A percentile compares a stretch with the other conserved stretches of the same genome.
These are phyloP conservation scores for Chlamydomonas sphaeroides DNA, from an alignment of 139 green algal genomes.

Conservation along the genomic window DNA sequence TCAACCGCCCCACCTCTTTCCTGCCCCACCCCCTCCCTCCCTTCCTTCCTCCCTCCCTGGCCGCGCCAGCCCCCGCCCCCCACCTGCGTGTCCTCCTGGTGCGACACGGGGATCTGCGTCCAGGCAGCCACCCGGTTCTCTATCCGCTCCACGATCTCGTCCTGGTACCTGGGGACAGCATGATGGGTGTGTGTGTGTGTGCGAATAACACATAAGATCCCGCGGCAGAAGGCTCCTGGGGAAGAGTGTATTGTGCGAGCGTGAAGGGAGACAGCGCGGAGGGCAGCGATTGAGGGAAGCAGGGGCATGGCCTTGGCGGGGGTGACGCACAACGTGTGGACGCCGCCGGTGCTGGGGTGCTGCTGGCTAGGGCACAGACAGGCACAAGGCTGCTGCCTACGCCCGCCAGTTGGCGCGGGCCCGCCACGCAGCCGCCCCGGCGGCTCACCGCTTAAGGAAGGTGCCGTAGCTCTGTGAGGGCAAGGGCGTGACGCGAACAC, in stretches of 20 bases:
- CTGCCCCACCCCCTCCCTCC: neutral
- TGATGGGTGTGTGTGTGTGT: too few species aligned
- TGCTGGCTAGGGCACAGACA: too few species aligned
- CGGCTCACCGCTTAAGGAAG: slow-evolving; percentile 43
- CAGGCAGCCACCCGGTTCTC: slow-evolving; percentile 68
- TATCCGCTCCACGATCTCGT: slow-evolving; percentile 40
- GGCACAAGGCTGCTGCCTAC: too few species aligned
- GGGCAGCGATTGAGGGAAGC: too few species aligned
- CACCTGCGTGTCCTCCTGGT: slow-evolving; percentile 87
- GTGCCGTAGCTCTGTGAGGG: slow-evolving; percentile 44
- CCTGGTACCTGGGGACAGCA: slow-evolving; percentile 43
- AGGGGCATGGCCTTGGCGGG: too few species aligned
- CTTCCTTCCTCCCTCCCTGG: neutral
- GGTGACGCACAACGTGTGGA: too few species aligned
- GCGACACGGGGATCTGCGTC: slow-evolving; percentile 72
- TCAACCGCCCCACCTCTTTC: neutral
- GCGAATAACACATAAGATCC: too few species aligned
- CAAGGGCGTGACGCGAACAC: too few species aligned
- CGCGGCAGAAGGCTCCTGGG: too few species aligned
- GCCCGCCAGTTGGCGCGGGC: neutral
- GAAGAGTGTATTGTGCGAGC: neutral
- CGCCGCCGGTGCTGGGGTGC: too few species aligned
- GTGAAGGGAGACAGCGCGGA: neutral
- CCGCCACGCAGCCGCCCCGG: too few species aligned
- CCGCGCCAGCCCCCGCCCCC: too few species aligned